Evolutionary conservation across 345 rosid genomes (phyloP).

Genomic region (Gossypium rotundifolium): DNA sequence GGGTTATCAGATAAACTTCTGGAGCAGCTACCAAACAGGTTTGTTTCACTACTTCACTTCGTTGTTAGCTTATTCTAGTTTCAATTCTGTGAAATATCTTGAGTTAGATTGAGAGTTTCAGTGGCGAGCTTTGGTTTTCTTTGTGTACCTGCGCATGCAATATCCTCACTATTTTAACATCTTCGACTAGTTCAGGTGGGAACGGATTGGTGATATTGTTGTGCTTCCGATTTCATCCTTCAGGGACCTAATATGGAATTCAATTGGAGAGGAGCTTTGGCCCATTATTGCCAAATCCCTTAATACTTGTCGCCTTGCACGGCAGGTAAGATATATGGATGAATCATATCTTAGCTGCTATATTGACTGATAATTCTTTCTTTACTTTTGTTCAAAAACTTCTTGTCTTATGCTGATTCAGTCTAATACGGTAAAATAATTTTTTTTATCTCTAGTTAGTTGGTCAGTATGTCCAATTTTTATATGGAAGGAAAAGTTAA

Average conservation of each 20-base stretch:
- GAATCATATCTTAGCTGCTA: background rate
- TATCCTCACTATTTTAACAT: conserved; percentile 7
- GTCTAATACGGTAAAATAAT: background rate
- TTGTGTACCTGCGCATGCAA: background rate
- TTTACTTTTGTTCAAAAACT: background rate
- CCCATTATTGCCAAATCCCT: conserved; percentile 56
- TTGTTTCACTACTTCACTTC: conserved; percentile 14
- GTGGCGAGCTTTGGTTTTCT: background rate
- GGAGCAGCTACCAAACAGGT: conserved; percentile 73
- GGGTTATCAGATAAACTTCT: conserved; percentile 50
- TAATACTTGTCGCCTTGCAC: conserved; percentile 62
- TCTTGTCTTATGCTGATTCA: background rate
- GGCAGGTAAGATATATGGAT: conserved; percentile 48
- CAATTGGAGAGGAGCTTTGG: conserved; percentile 70
- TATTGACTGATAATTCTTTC: background rate
- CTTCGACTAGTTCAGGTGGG: conserved; percentile 61
- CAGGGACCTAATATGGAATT: conserved; percentile 70
- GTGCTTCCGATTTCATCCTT: conserved; percentile 78
- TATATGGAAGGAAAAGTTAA: background rate
- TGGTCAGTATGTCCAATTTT: background rate
- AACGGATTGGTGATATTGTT: conserved; percentile 75
- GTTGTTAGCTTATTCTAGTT: conserved; percentile 8
- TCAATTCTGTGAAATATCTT: background rate
- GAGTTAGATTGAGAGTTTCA: background rate
- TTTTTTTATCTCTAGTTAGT: background rate